These are phyloP conservation scores for Ogataea nakhonphanomensis DNA, from an alignment of 805 yeast genomes.

Conservation along the genomic window DNA sequence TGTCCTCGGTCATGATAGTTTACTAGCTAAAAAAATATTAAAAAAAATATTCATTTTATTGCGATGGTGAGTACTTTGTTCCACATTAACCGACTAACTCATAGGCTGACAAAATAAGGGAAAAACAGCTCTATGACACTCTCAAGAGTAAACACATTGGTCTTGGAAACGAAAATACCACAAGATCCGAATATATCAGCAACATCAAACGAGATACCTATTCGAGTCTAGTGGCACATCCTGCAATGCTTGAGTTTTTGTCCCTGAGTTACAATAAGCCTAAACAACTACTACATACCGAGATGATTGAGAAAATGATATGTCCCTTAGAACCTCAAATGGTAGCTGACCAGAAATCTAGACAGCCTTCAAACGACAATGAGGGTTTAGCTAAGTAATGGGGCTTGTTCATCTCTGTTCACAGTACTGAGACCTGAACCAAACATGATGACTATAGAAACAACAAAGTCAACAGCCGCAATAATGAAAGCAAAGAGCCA, in stretches of 20 bases:
- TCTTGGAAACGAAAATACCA: constrained; percentile 70
- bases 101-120: constrained; percentile 65
- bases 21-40: neutral
- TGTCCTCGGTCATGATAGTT: constrained; percentile 6
- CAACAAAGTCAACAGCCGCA: constrained; percentile 51
- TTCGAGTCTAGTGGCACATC: constrained; percentile 59
- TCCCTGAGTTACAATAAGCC: constrained; percentile 52
- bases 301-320: constrained; percentile 40
- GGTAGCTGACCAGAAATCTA: no score
- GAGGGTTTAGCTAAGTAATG: constrained; percentile 25
- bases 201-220: constrained; percentile 68
- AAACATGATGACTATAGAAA: constrained; percentile 45
- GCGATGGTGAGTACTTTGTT: constrained; percentile 7
- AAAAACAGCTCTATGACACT: constrained; percentile 52
- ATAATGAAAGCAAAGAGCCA: constrained; percentile 81
- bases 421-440: constrained; percentile 29
- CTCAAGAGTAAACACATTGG: constrained; percentile 66
- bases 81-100: neutral
- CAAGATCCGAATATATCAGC: constrained; percentile 63
- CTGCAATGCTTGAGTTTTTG: constrained; percentile 49
- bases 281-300: constrained; percentile 28
- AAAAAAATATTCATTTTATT: neutral
- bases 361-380: neutral
- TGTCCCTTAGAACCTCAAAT: constrained; percentile 20
- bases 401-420: constrained; percentile 32